Conservation (phyloP, 2,329 filamentous ascomycete genomes). For the Cercospora zeina region DNA sequence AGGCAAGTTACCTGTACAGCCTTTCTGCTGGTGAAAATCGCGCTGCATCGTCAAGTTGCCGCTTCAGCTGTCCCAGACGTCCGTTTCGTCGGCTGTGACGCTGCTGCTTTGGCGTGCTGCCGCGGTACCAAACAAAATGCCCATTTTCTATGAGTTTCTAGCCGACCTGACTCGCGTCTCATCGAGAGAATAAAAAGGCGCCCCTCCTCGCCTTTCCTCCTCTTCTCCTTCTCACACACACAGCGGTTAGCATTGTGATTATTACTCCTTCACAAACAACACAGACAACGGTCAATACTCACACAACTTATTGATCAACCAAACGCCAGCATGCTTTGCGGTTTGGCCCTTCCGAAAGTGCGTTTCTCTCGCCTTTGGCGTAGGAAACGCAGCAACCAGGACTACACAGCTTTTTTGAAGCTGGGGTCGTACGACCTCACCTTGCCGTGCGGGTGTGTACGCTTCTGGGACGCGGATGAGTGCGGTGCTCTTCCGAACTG, state of each 20-base stretch:
- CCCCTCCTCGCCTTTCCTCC: background rate
- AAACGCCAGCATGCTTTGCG: slow-evolving; percentile 14
- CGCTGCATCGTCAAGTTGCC: background rate
- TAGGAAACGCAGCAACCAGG: background rate
- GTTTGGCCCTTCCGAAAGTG: slow-evolving; percentile 11
- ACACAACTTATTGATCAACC: background rate
- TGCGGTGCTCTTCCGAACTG: background rate
- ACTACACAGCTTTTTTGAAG: background rate
- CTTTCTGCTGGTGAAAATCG: background rate
- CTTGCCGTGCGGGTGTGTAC: background rate
- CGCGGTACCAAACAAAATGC: no score
- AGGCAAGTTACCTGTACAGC: background rate
- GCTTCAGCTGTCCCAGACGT: background rate
- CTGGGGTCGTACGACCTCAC: background rate
- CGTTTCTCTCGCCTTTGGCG: slow-evolving; percentile 6
- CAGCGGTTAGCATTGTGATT: background rate
- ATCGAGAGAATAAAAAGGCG: background rate
- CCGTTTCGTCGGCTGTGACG: no score
- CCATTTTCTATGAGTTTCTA: background rate
- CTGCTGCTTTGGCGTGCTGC: no score
- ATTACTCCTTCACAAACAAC: slow-evolving; percentile 6
- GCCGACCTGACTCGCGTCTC: background rate
- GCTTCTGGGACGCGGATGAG: slow-evolving; percentile 10
- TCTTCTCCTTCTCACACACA: slow-evolving; percentile 1
- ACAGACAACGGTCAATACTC: background rate